Percentiles rank a stretch among this genome's conserved stretches.
Evolutionary conservation across 805 yeast species (phyloP).

Genomic region (Tetrapisispora taiwanensis): DNA sequence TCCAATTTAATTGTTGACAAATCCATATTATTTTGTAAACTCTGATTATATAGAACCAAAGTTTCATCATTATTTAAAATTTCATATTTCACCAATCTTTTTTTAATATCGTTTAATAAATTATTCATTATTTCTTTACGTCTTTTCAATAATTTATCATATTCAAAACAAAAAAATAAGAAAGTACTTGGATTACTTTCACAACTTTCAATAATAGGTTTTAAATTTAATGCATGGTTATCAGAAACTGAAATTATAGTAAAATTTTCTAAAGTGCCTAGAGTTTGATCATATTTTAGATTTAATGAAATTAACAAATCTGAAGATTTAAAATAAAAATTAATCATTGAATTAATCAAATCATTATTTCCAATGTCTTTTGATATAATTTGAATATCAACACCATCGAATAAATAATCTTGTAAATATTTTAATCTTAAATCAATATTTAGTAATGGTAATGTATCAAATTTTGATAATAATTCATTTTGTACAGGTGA

Average conservation of each 20-base stretch:
- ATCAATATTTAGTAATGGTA: constrained; percentile 21
- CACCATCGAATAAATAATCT: constrained; percentile 10
- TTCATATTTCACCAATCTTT: not conserved
- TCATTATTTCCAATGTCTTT: not conserved
- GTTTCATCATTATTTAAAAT: not conserved
- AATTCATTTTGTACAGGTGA: constrained; percentile 15
- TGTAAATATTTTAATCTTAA: constrained; percentile 13
- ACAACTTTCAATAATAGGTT: not conserved
- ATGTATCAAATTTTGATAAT: constrained; percentile 17
- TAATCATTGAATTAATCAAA: not conserved
- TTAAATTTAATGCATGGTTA: constrained; percentile 6
- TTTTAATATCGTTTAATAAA: not conserved
- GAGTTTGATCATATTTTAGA: not conserved
- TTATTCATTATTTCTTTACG: constrained; percentile 6
- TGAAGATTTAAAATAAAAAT: not conserved
- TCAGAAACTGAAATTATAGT: constrained; percentile 1
- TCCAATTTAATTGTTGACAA: not conserved
- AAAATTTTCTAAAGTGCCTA: not conserved
- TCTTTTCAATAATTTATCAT: constrained; percentile 12
- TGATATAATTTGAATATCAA: constrained; percentile 6
- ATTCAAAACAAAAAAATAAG: constrained; percentile 19
- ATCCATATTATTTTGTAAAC: not conserved
- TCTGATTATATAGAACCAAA: not conserved
- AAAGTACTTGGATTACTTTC: constrained; percentile 8
- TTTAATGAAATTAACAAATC: not conserved